Conservation (phyloP, 805 yeast species). For the Metschnikowia similis region DNA sequence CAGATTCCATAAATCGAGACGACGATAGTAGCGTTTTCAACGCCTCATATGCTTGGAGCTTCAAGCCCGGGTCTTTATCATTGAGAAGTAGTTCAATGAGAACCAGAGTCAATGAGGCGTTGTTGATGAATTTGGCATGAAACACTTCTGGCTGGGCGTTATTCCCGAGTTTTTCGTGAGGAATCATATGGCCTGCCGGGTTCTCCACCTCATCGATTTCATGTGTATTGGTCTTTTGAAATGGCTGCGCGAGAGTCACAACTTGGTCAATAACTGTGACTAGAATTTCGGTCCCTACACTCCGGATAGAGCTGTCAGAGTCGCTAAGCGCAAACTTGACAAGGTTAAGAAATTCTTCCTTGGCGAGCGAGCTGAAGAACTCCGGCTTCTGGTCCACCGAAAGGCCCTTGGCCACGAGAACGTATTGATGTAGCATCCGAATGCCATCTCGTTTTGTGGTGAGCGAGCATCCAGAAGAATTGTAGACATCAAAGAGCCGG, state of each 20-base stretch:
- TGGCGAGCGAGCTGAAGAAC: conserved; percentile 61
- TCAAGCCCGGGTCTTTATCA: conserved; percentile 66
- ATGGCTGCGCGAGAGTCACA: conserved; percentile 51
- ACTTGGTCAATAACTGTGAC: conserved; percentile 83
- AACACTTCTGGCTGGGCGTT: conserved; percentile 18
- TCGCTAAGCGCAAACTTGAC: conserved; percentile 68
- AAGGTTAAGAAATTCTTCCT: conserved; percentile 65
- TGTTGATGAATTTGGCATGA: conserved; percentile 42
- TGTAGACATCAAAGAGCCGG: conserved; percentile 57
- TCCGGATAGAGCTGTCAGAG: conserved; percentile 45
- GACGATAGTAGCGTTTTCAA: conserved; percentile 70
- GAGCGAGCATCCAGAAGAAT: conserved; percentile 14
- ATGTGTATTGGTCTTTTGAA: conserved; percentile 15
- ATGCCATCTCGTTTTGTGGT: conserved; percentile 60
- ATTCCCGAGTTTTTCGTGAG: not conserved
- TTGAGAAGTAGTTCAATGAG: conserved; percentile 56
- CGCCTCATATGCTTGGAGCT: conserved; percentile 82
- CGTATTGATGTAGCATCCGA: conserved; percentile 73
- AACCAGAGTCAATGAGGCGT: conserved; percentile 53
- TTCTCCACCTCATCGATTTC: conserved; percentile 24
- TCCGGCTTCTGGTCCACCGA: conserved; percentile 58
- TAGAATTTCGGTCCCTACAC: conserved; percentile 74
- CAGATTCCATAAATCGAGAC: conserved; percentile 4
- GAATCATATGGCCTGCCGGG: conserved; percentile 4
- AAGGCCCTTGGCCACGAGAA: conserved; percentile 64